These are phyloP conservation scores for Phytophthora uliginosa DNA, from an alignment of 352 stramenopile genomes.

Conservation along the genomic window DNA sequence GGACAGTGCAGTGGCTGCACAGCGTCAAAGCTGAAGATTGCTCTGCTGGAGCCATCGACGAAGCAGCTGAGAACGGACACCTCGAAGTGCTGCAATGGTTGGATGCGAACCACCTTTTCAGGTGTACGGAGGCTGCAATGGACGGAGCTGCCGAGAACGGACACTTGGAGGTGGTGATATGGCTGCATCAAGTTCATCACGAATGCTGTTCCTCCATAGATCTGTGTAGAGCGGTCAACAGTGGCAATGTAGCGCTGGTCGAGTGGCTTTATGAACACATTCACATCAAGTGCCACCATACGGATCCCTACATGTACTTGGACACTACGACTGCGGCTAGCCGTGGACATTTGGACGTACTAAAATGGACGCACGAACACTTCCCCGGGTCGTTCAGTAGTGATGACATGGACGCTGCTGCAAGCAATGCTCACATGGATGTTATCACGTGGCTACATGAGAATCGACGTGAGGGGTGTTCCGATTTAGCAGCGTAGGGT, in stretches of 20 bases:
- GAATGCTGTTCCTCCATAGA: neutral
- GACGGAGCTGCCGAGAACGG: neutral
- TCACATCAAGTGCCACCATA: neutral
- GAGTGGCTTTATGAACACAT: neutral
- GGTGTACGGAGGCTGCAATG: neutral
- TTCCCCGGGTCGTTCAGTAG: neutral
- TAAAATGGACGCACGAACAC: neutral
- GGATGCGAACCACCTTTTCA: neutral
- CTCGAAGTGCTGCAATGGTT: neutral
- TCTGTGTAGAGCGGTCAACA: neutral
- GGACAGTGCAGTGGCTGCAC: neutral
- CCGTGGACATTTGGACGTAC: neutral
- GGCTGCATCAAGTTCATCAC: neutral
- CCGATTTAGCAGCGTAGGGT: neutral
- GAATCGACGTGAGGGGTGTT: neutral
- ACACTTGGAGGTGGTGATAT: neutral
- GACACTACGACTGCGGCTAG: neutral
- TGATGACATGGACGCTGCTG: neutral
- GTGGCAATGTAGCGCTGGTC: neutral
- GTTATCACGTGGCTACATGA: constrained; percentile 4
- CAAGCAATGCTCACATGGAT: neutral
- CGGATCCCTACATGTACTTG: neutral
- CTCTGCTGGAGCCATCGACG: neutral
- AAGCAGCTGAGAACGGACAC: neutral
- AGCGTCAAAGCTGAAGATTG: neutral